Conservation (phyloP, 108 stramenopile genomes). For the Cyclotella sp. region DNA sequence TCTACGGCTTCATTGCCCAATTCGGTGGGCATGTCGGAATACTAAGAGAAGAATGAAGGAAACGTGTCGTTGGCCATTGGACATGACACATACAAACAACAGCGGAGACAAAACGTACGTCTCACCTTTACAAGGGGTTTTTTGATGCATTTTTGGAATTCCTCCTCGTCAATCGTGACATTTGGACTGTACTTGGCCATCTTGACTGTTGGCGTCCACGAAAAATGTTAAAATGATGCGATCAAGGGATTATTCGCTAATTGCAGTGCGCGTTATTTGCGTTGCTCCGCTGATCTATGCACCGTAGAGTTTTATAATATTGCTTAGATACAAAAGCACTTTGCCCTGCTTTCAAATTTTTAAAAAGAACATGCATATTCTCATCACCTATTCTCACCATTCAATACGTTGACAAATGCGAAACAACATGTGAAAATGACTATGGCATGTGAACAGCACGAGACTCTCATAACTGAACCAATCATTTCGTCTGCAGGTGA, state of each 20-base stretch:
- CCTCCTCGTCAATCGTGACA: conserved; percentile 47
- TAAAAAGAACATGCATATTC: no score
- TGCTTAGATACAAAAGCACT: no score
- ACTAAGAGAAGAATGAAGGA: conserved; percentile 37
- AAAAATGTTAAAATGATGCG: no score
- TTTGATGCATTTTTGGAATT: conserved; percentile 51
- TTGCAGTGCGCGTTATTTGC: neutral
- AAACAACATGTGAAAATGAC: no score
- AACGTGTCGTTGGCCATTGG: conserved; percentile 1
- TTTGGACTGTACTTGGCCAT: conserved; percentile 10
- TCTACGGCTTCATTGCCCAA: conserved; percentile 85
- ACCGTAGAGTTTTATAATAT: no score
- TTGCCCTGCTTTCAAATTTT: no score
- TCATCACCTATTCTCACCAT: no score
- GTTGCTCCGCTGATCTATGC: no score
- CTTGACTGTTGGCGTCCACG: neutral
- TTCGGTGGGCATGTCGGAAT: conserved; percentile 84
- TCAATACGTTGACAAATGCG: no score
- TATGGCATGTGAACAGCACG: no score
- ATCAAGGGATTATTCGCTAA: no score
- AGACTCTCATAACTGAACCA: neutral
- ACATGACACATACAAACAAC: neutral
- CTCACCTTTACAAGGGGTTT: conserved; percentile 60
- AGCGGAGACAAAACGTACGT: neutral
- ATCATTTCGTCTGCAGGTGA: neutral